Evolutionary conservation across 345 rosid species (phyloP), one percentile per base, ranked within the genome.

Genomic region (Populus davidiana): DNA sequence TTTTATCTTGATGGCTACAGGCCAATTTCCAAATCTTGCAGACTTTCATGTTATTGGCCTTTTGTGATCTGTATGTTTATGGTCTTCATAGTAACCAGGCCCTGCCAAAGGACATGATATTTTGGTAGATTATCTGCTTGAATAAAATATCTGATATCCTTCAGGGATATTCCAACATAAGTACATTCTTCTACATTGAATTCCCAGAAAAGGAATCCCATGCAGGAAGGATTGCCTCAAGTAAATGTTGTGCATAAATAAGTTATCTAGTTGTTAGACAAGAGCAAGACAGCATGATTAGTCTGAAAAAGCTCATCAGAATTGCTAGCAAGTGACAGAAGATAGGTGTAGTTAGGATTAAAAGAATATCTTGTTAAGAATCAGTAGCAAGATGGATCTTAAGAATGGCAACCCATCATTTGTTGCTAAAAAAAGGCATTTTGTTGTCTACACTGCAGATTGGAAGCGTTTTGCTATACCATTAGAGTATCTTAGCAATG

Each of bases 401-500:
- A 5, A 66, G 7, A 35, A 13, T 66, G 20, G 20, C 69, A 16
- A 17, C 17, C 10, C 39, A 33, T 66, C 69, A 33, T 66, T 66
- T 6, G 36, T 33, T 13, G 23, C 69, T 66, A 10, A 66, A 12
- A 66, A 81, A 36, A 78, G 86, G n/a, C 88, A 86, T 61, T 82
- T 84, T 73, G 81, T 78, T 61, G 74, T 84, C 31, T 82, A 82
- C 59, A 83, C 83, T 0, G 59, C 65, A 13, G 83, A 86, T 59
- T 39, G 43, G 43, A 39, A 39, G 43, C 36, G 36, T 33, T 33
- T 33, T 33, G 5, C 36, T 33, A 33, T 33, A 33, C 36, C 36
- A 33, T 33, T 33, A 4, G 36, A 33, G 36, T 33, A 33, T 33
- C 36, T 33, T 33, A 33, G 5, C 5, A 33, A 33, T 33, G 36